These are phyloP conservation scores for Fusarium incarnatum DNA, from an alignment of 2,329 filamentous ascomycete genomes.

Conservation along the genomic window DNA sequence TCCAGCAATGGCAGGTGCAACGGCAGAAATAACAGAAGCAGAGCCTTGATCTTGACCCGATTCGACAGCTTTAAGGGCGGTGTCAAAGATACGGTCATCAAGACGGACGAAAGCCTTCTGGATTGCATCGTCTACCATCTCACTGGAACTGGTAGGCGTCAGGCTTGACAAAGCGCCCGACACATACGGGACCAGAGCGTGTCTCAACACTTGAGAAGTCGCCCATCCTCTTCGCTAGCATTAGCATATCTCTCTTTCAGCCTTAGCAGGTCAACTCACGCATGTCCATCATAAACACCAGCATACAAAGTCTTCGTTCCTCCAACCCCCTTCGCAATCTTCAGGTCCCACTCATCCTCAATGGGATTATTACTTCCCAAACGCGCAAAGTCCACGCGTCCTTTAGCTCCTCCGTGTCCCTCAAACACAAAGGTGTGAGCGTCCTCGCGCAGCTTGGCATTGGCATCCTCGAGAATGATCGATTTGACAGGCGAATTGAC, in stretches of 20 bases:
- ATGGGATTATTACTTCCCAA: slow-evolving; percentile 52
- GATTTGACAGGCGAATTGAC: slow-evolving; percentile 46
- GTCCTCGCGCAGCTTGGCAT: slow-evolving; percentile 49
- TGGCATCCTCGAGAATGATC: slow-evolving; percentile 45
- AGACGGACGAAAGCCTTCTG: slow-evolving; percentile 67
- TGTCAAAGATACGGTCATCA: slow-evolving; percentile 66
- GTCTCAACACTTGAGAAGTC: slow-evolving; percentile 56
- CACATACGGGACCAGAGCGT: slow-evolving; percentile 57
- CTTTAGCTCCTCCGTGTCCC: slow-evolving; percentile 38
- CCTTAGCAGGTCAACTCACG: slow-evolving; percentile 48
- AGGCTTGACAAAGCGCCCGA: slow-evolving; percentile 52
- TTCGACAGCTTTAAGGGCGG: slow-evolving; percentile 50
- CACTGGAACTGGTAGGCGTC: slow-evolving; percentile 51
- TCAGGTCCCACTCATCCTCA: slow-evolving; percentile 53
- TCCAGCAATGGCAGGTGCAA: slow-evolving; percentile 59
- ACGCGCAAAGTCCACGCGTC: slow-evolving; percentile 51
- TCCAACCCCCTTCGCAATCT: slow-evolving; percentile 48
- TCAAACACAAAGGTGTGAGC: slow-evolving; percentile 48
- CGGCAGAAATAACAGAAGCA: slow-evolving; percentile 45
- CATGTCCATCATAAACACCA: slow-evolving; percentile 63
- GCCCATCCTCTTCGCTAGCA: slow-evolving; percentile 51
- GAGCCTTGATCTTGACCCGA: slow-evolving; percentile 46
- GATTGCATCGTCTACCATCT: slow-evolving; percentile 65
- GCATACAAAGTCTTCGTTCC: slow-evolving; percentile 48
- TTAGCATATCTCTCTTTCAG: slow-evolving; percentile 7